Evolutionary conservation across 2,329 filamentous ascomycete species (phyloP).

Genomic region (Xylaria arbuscula): DNA sequence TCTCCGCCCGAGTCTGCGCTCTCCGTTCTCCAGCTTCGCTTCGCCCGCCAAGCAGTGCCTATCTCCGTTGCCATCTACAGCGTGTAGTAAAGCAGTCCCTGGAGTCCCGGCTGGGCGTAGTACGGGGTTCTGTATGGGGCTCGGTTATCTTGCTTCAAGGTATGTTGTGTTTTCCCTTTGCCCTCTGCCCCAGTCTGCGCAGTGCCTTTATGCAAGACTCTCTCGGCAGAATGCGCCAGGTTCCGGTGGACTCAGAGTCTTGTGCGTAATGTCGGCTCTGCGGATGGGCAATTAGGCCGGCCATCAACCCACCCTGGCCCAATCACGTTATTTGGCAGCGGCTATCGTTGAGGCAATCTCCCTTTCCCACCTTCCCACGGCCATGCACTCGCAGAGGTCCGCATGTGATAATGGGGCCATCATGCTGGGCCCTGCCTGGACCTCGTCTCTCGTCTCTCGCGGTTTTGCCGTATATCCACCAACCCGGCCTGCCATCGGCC

Average conservation of each 20-base stretch:
- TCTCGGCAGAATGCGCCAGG: constrained; percentile 45
- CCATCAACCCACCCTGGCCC: constrained; percentile 37
- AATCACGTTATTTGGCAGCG: constrained; percentile 45
- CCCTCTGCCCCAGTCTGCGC: constrained; percentile 22
- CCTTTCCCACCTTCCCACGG: constrained; percentile 48
- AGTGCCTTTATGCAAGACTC: constrained; percentile 44
- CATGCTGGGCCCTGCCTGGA: constrained; percentile 10
- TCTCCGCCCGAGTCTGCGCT: background rate
- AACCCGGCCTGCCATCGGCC: constrained; percentile 22
- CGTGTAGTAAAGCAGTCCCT: constrained; percentile 24
- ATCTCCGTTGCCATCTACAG: constrained; percentile 14
- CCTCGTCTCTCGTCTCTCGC: constrained; percentile 22
- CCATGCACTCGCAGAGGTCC: constrained; percentile 39
- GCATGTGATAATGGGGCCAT: constrained; percentile 48
- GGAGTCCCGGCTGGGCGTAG: no score
- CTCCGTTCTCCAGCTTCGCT: background rate
- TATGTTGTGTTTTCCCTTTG: constrained; percentile 41
- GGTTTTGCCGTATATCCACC: constrained; percentile 39
- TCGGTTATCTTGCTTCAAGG: constrained; percentile 40
- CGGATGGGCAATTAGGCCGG: constrained; percentile 48
- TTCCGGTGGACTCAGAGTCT: constrained; percentile 39
- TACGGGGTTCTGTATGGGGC: constrained; percentile 15
- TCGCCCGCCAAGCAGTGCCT: constrained; percentile 13
- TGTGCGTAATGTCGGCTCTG: constrained; percentile 46
- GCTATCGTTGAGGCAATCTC: constrained; percentile 44